Conservation (phyloP, 345 rosid genomes). For the Rhizophora mangle region DNA sequence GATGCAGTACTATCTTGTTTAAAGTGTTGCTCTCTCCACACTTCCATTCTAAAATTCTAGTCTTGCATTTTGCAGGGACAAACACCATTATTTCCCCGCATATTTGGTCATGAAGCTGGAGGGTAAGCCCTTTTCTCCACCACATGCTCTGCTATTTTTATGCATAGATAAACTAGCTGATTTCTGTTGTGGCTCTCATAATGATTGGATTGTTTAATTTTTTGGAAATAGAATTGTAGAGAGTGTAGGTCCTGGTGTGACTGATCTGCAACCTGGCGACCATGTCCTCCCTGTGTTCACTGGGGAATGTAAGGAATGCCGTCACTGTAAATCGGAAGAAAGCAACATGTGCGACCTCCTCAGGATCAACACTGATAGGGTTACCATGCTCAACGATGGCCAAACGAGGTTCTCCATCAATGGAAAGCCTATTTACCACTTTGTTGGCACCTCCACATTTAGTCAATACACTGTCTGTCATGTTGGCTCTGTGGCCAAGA, state of each 20-base stretch:
- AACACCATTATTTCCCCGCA: constrained; percentile 17
- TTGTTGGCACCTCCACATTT: constrained; percentile 14
- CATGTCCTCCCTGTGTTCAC: constrained; percentile 15
- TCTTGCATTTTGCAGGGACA: constrained; percentile 16
- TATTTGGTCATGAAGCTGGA: constrained; percentile 23
- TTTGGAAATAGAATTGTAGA: constrained; percentile 8
- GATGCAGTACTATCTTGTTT: too few species aligned
- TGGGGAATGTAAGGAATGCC: constrained; percentile 13
- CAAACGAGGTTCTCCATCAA: constrained; percentile 4
- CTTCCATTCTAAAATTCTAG: neutral
- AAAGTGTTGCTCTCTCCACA: neutral
- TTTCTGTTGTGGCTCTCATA: neutral
- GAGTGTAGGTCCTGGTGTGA: constrained; percentile 13
- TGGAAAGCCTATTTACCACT: constrained; percentile 7
- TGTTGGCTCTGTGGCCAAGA: constrained; percentile 10
- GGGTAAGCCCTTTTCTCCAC: neutral
- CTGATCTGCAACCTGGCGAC: constrained; percentile 12
- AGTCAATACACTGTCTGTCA: constrained; percentile 13
- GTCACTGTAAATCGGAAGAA: constrained; percentile 11
- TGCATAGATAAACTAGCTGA: neutral
- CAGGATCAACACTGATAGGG: constrained; percentile 16
- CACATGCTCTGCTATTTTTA: too few species aligned
- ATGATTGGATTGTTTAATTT: neutral
- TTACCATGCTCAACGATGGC: constrained; percentile 6
- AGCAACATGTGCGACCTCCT: constrained; percentile 18